Conservation (phyloP, 139 green algal genomes). For the Edaphochlamys debaryana region DNA sequence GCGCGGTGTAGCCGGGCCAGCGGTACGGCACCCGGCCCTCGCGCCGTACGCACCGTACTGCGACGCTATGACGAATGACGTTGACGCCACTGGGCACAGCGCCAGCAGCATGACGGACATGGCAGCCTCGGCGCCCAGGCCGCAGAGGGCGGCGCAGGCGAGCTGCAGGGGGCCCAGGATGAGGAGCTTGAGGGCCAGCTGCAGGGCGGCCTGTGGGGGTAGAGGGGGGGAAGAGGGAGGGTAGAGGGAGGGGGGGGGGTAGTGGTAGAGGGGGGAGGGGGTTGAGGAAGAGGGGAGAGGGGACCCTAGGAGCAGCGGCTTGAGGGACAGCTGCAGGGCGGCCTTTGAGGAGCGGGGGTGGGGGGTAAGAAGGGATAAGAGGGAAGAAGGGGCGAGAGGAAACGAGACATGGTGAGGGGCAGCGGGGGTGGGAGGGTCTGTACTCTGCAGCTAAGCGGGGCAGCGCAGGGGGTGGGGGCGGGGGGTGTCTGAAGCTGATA, state of each 20-base stretch:
- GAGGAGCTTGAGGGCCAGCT: conserved; percentile 36
- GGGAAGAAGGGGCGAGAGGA: neutral
- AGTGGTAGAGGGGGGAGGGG: neutral
- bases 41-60: too few relatives aligned
- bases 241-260: too few relatives aligned
- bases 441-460: too few relatives aligned
- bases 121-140: neutral
- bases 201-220: neutral
- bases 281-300: conserved; percentile 42
- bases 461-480: too few relatives aligned
- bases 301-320: conserved; percentile 20
- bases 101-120: conserved; percentile 43
- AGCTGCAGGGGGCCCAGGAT: conserved; percentile 40
- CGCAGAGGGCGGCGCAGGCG: conserved; percentile 13
- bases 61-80: conserved; percentile 39
- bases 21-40: too few relatives aligned
- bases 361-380: neutral
- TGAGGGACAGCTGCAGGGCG: conserved; percentile 6
- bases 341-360: conserved; percentile 1
- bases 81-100: conserved; percentile 39
- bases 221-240: neutral
- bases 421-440: neutral
- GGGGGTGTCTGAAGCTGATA: too few relatives aligned
- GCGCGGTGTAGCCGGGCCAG: too few relatives aligned
- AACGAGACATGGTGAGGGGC: neutral